Evolutionary conservation across 495 filamentous ascomycete species (phyloP).

Genomic region (Neurospora sp.): DNA sequence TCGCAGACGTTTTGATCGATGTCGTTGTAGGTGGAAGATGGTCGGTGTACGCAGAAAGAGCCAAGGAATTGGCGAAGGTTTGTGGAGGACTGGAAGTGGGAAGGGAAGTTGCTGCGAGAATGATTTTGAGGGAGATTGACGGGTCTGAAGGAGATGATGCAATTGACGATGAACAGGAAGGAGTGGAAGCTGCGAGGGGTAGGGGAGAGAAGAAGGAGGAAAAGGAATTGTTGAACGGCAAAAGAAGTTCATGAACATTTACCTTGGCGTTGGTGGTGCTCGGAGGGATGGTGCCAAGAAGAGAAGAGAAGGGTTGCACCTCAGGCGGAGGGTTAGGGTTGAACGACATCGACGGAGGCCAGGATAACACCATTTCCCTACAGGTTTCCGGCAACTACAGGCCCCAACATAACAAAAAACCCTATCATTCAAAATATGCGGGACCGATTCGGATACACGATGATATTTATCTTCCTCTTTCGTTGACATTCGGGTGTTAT

Average conservation of each 20-base stretch:
- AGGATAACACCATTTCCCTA: not conserved
- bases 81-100: slow-evolving; percentile 13
- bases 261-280: not conserved
- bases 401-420: not conserved
- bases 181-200: not conserved
- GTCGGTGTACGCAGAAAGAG: slow-evolving; percentile 7
- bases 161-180: not conserved
- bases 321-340: not conserved
- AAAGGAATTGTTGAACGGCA: not conserved
- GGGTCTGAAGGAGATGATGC: not conserved
- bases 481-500: not conserved
- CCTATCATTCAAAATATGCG: rapidly evolving
- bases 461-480: not conserved
- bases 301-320: not conserved
- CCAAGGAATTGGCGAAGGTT: slow-evolving; percentile 13
- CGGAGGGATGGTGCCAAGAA: not conserved
- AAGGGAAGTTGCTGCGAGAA: slow-evolving; percentile 12
- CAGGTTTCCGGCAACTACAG: not conserved
- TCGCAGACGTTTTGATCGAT: slow-evolving; percentile 14
- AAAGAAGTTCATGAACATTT: not conserved
- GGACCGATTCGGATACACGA: not conserved
- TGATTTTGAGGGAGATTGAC: slow-evolving; percentile 14
- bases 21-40: slow-evolving; percentile 10
- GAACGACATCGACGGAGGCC: not conserved
- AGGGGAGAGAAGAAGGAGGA: not conserved